Evolutionary conservation across 2,329 filamentous ascomycete genomes (phyloP), one percentile per base, ranked within the genome.

Genomic region (Phaeomoniella chlamydospora): DNA sequence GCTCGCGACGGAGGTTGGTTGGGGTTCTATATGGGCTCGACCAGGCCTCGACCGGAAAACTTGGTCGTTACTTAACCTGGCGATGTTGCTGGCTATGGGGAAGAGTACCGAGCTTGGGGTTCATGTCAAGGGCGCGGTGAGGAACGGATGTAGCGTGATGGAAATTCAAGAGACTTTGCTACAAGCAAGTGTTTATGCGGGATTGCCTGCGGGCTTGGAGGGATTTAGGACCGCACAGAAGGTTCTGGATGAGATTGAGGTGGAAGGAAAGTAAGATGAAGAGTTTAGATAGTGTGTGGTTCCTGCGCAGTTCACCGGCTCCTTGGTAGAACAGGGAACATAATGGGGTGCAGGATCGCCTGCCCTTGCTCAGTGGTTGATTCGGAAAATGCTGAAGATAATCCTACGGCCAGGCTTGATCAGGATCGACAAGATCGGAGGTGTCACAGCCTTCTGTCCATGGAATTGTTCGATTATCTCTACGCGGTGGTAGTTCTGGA

Each of bases 31-130:
- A 4, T 80, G 75, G 75, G 69, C 69, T 3, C 66, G 75, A 5
- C 73, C 72, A 0, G 75, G 74, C 0, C 64, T 80, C 5, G 65
- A 70, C 22, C 64, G 67, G 40, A 74, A 77, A 50, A 68, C 73
- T 44, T 65, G 75, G 33, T 71, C 65, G 36, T 59, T 80, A 37
- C 56, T 80, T 36, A 78, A 78, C 50, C 71, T 79, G 33, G 73
- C 67, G 33, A 77, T 80, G 68, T 58, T 80, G 32, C 71, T 70
- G 51, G 72, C 72, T 3, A 59, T 77, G 41, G 77, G 77, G 45
- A 61, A 70, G 4, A 61, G 58, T 4, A 65, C 68, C 0, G 75
- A 80, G 49, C 57, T 80, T 38, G 73, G 61, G 0, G 64, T 73
- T 5, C 75, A 80, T 49, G 61, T 75, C n/a, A 60, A 72, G 15